These are phyloP conservation scores for Fusarium algeriense DNA, from an alignment of 2,329 filamentous ascomycete species.

Conservation along the genomic window DNA sequence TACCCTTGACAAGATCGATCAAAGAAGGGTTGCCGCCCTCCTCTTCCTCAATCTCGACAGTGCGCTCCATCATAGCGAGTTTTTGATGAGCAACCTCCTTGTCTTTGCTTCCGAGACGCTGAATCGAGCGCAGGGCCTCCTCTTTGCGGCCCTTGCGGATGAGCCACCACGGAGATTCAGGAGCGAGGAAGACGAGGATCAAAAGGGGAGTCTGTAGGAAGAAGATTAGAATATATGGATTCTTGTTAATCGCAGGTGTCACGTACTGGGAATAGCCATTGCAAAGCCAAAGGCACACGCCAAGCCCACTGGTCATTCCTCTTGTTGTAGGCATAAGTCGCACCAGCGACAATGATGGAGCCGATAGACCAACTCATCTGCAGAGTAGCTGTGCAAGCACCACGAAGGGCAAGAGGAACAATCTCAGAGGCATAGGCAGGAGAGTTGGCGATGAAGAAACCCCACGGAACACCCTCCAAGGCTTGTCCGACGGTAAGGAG, in stretches of 20 bases:
- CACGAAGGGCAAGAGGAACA: conserved; percentile 67
- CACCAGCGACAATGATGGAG: conserved; percentile 68
- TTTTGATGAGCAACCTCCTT: conserved; percentile 49
- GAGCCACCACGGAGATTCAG: conserved; percentile 67
- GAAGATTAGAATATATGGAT: rapidly evolving
- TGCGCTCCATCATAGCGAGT: conserved; percentile 69
- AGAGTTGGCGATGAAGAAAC: conserved; percentile 72
- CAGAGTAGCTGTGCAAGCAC: conserved; percentile 67
- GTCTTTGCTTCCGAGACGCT: conserved; percentile 57
- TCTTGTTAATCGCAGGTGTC: neutral
- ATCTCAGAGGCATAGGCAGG: conserved; percentile 72
- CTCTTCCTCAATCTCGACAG: conserved; percentile 63
- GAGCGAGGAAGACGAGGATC: conserved; percentile 63
- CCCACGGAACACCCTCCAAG: conserved; percentile 71
- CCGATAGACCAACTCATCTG: conserved; percentile 75
- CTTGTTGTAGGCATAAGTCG: conserved; percentile 65
- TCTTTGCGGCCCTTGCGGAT: conserved; percentile 60
- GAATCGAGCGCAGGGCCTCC: conserved; percentile 59
- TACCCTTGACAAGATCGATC: conserved; percentile 67
- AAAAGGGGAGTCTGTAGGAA: conserved; percentile 58
- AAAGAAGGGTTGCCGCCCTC: conserved; percentile 57
- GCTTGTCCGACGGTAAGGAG: conserved; percentile 64
- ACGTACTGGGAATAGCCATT: conserved; percentile 66
- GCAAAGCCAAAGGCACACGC: conserved; percentile 65
- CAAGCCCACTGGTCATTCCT: conserved; percentile 22